A percentile compares a stretch with the other conserved stretches of the same genome.
phyloP scores from a whole-genome alignment of 169 alveolate species.

The Perkinsus olseni region DNA sequence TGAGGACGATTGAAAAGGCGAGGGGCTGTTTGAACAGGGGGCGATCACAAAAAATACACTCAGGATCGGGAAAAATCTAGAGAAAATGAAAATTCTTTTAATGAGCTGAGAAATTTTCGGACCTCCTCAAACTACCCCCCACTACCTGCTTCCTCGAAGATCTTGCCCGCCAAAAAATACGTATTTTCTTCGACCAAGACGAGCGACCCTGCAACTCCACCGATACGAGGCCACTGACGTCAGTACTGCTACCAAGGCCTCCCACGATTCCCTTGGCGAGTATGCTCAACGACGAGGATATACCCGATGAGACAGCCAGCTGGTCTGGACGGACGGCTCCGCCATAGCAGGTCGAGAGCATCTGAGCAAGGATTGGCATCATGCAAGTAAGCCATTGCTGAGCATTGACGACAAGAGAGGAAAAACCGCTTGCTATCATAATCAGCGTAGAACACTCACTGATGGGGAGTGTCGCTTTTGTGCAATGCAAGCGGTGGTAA shows the following conservation, averaged over 20 bases:
- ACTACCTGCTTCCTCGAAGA: background rate
- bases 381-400: no score
- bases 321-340: background rate
- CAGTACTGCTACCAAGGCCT: background rate
- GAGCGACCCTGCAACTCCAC: background rate
- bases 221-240: background rate
- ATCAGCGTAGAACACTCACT: no score
- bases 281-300: background rate
- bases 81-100: no score
- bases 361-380: background rate
- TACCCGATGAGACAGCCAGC: background rate
- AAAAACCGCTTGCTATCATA: no score
- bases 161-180: background rate
- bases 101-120: background rate
- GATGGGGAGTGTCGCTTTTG: no score
- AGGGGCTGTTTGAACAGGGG: no score
- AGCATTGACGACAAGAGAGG: no score
- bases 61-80: no score
- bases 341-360: background rate
- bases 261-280: background rate
- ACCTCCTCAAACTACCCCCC: background rate
- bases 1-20: no score
- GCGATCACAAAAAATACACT: no score
- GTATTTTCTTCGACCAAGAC: background rate
- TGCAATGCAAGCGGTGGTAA: no score